Evolutionary conservation across 805 yeast genomes (phyloP), one percentile per base, ranked within the genome.

Genomic region (Spathaspora gorwiae): DNA sequence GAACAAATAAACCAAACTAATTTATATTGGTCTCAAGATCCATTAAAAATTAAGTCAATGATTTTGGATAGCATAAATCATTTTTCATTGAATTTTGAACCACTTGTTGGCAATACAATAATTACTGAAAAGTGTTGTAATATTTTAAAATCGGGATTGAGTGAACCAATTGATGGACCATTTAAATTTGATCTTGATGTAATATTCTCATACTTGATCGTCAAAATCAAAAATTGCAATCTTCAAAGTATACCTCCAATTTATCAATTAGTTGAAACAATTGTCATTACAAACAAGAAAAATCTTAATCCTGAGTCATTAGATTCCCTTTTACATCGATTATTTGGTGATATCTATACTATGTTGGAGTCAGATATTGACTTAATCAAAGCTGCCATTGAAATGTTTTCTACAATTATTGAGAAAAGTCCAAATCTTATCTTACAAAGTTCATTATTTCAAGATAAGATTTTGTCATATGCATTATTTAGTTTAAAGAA

Each of bases 131-230:
- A 75, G 26, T 74, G 85, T 26, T 79, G 89, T 47, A 66, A 72
- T 6, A 76, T 89, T 2, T 71, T 88, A 51, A 81, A 79, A 53
- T 54, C 67, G 12, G 95, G 95, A 1, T 61, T 88, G 12, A 63
- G 78, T 3, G 96, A 88, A 54, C 59, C 70, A 3, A 60, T 79
- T 5, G 69, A 76, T 14, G 90, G 90, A 0, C 87, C 94, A 0
- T 87, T 85, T 60, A 81, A 76, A 8, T 75, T 85, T 47, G 63
- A 66, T 0, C 47, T 69, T 3, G 60, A 62, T 0, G 57, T 66
- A 0, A 68, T 80, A 6, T 45, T 79, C 27, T 60, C 57, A 45
- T 48, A 79, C 68, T 48, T 69, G 69, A 29, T 47, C 47, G 14
- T 54, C 55, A 49, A 79, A 68, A 48, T 59, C 39, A 39, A 59